These are phyloP conservation scores for Penicillium verrucosum DNA, from an alignment of 2,329 filamentous ascomycete species.

Conservation along the genomic window DNA sequence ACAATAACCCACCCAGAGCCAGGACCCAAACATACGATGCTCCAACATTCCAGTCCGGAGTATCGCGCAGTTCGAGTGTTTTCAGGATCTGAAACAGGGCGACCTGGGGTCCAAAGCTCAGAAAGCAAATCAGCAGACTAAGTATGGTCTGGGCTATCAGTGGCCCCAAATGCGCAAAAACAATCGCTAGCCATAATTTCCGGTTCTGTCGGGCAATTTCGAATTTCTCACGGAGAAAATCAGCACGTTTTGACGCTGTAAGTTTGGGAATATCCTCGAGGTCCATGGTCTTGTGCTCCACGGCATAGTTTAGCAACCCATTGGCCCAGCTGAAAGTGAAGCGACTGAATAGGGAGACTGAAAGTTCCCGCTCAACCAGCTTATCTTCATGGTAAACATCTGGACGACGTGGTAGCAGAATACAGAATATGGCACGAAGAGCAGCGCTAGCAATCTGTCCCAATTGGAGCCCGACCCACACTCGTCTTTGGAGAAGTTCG, in stretches of 20 bases:
- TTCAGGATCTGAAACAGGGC: conserved; percentile 64
- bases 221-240: conserved; percentile 52
- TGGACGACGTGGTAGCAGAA: conserved; percentile 64
- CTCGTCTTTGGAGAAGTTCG: conserved; percentile 1
- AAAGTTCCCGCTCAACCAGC: conserved; percentile 62
- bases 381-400: conserved; percentile 60
- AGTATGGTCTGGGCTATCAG: conserved; percentile 60
- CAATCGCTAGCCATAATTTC: conserved; percentile 60
- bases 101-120: conserved; percentile 70
- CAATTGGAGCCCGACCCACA: conserved; percentile 48
- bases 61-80: conserved; percentile 57
- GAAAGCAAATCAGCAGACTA: conserved; percentile 52
- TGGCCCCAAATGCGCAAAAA: conserved; percentile 55
- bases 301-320: conserved; percentile 54
- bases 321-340: conserved; percentile 66
- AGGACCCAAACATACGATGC: conserved; percentile 68
- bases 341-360: conserved; percentile 58
- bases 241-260: conserved; percentile 53
- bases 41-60: conserved; percentile 45
- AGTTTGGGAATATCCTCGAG: conserved; percentile 61
- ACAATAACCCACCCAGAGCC: conserved; percentile 58
- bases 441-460: conserved; percentile 46
- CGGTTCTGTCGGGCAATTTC: conserved; percentile 29
- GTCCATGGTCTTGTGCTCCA: conserved; percentile 59
- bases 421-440: conserved; percentile 34